A percentile compares a stretch with the other conserved stretches of the same genome.
Evolutionary conservation across 352 stramenopile genomes (phyloP).

Genomic region (Globisporangium heterothallicum): DNA sequence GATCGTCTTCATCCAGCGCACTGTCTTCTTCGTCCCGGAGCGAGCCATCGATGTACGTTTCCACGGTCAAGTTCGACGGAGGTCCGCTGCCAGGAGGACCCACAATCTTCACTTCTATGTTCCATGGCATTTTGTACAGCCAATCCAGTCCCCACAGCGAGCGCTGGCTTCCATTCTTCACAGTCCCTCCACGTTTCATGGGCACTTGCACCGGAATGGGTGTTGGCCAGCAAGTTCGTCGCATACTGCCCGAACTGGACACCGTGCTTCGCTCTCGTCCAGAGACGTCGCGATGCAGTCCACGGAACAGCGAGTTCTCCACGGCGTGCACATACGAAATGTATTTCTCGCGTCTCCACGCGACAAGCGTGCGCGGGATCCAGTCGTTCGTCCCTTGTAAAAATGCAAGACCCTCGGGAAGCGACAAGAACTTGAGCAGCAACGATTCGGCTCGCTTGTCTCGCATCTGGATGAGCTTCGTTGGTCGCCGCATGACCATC

Average conservation of each 20-base stretch:
- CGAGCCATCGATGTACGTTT: slow-evolving; percentile 83
- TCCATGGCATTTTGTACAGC: slow-evolving; percentile 89
- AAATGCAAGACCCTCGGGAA: slow-evolving; percentile 73
- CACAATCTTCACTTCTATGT: slow-evolving; percentile 90
- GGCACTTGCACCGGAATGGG: slow-evolving; percentile 83
- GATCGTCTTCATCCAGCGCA: slow-evolving; percentile 62
- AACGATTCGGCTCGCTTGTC: slow-evolving; percentile 78
- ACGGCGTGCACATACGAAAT: slow-evolving; percentile 83
- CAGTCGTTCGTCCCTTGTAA: slow-evolving; percentile 76
- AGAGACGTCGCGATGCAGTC: slow-evolving; percentile 71
- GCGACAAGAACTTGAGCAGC: slow-evolving; percentile 79
- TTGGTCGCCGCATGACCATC: slow-evolving; percentile 80
- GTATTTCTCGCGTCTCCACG: slow-evolving; percentile 80
- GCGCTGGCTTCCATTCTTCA: slow-evolving; percentile 55
- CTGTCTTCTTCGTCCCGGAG: slow-evolving; percentile 70
- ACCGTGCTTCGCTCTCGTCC: slow-evolving; percentile 48
- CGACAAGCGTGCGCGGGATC: slow-evolving; percentile 69
- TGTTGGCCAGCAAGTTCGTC: slow-evolving; percentile 55
- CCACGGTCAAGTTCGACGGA: slow-evolving; percentile 82
- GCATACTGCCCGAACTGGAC: slow-evolving; percentile 23
- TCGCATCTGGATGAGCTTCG: slow-evolving; percentile 71
- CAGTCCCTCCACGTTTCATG: slow-evolving; percentile 67
- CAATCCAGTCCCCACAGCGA: slow-evolving; percentile 83
- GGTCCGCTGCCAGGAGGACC: slow-evolving; percentile 76
- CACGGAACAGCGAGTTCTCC: slow-evolving; percentile 77